Evolutionary conservation across 2,329 filamentous ascomycete species (phyloP), one percentile per base, ranked within the genome.

Genomic region (Teratosphaeria viscida): DNA sequence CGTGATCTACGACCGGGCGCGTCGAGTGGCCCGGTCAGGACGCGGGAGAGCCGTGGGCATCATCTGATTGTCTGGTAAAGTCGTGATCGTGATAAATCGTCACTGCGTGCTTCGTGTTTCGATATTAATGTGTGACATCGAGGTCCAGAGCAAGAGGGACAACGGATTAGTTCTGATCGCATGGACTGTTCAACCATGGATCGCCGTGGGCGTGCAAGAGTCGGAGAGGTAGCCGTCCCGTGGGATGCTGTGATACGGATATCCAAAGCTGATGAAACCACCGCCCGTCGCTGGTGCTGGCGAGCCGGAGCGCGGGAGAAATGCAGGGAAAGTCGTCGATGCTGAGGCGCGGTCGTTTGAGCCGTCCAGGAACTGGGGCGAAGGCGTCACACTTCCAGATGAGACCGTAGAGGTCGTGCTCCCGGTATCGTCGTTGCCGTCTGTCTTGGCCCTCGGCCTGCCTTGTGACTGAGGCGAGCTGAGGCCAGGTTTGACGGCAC

Each of bases 201-300:
- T 74, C 35, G 72, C 72, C 7, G 72, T 73, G 49, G 69, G 71
- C 34, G 68, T 66, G 5, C 62, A 67, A 1, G 70, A 66, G 27
- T 73, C 71, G 37, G 68, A 68, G 26, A 72, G 64, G 55, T 71
- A 72, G 57, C 69, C 67, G 57, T 73, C 68, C 47, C 69, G 70
- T 35, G 60, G 56, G 57, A 66, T 63, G 57, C 65, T 63, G 57
- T 69, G 64, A 60, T 72, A 73, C n/a, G 69, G 72, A 67, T 71
- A 73, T 11, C 71, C 71, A 62, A 72, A 73, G 57, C 66, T 67
- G 39, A 65, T 63, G 32, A 70, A 57, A 26, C 60, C 64, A 32
- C 67, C 66, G 8, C 64, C 68, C 35, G 65, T 67, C 32, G 66
- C 61, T 19, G 66, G 65, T 8, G 63, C 66, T 55, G 72, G 71